Base-by-base conservation (phyloP, 1,284 basidiomycete species). In the Ganoderma sinense region DNA sequence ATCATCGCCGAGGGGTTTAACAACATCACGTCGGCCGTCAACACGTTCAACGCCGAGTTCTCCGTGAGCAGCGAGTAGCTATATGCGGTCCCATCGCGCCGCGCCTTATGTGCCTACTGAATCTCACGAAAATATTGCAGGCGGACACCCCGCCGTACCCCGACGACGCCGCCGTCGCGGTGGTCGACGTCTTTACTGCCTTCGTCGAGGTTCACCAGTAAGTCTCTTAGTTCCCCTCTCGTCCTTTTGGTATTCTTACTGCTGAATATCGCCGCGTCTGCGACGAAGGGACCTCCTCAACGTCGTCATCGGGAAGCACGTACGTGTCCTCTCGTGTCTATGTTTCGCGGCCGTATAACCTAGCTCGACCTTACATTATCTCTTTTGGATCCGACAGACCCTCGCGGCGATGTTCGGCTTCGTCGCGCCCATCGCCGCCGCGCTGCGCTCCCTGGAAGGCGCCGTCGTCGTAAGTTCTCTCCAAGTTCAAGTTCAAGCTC, bases 191-290 rank as follows among this genome's bases (percentile, higher is more conserved):
- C n/a, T 41, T 61, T 39, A 61, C 59, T 5, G 29, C 36, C 36
- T 61, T 61, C 59, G 59, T 61, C 8, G 1, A 43, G 6, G 59
- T 61, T 23, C 59, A 61, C 23, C 59, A 61, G 59, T 61, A 23
- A 40, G 59, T 10, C 16, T 23, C 16, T 0, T n/a, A 6, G 13
- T 40, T 11, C 36, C n/a, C 18, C 23, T 8, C n/a, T 5, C 58
- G 29, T 11, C 39, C 7, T 16, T 4, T 41, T 43, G 16, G 18
- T 16, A 43, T 2, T 5, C 4, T 11, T 1, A n/a, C n/a, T n/a
- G n/a, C n/a, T n/a, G n/a, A n/a, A n/a, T n/a, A 16, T 26, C n/a
- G n/a, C n/a, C 14, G 39, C 16, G 40, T 26, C 14, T 61, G 40
- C 18, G 1, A 39, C 8, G n/a, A n/a, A 61, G 59, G 59, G 36